These are phyloP conservation scores for Whalleya microplaca DNA, from an alignment of 2,329 filamentous ascomycete species.

Conservation along the genomic window DNA sequence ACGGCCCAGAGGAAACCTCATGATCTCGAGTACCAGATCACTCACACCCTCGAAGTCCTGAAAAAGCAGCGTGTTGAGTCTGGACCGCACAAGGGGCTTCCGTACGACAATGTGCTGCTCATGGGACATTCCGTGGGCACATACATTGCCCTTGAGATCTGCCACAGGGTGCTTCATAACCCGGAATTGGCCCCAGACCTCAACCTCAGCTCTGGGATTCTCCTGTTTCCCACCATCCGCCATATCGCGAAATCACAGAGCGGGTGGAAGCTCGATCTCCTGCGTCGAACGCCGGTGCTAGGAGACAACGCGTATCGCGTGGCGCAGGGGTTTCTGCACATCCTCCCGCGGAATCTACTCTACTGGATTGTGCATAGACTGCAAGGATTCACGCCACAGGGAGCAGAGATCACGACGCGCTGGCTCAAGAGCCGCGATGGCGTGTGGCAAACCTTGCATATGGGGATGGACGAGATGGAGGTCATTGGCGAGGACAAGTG, in stretches of 20 bases:
- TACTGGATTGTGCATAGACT: constrained; percentile 47
- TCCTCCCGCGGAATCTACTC: constrained; percentile 46
- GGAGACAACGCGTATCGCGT: constrained; percentile 46
- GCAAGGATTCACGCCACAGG: constrained; percentile 52
- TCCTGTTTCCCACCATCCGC: constrained; percentile 77
- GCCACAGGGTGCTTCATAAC: constrained; percentile 57
- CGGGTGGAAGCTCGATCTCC: constrained; percentile 55
- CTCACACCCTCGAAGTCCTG: constrained; percentile 45
- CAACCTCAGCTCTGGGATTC: constrained; percentile 56
- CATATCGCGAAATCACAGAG: constrained; percentile 67
- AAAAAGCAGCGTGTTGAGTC: constrained; percentile 36
- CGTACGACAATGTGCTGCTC: constrained; percentile 64
- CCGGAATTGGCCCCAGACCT: constrained; percentile 41
- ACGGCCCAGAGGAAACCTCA: constrained; percentile 46
- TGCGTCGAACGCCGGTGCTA: constrained; percentile 48
- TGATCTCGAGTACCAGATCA: constrained; percentile 58
- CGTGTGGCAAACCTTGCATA: constrained; percentile 61
- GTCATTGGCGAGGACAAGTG: constrained; percentile 62
- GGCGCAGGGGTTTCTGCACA: constrained; percentile 45
- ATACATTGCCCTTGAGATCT: constrained; percentile 72
- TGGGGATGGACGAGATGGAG: constrained; percentile 64
- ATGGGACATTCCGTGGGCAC: constrained; percentile 76
- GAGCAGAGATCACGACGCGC: constrained; percentile 52
- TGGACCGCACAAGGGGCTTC: constrained; percentile 37
- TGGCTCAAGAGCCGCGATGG: constrained; percentile 62